Percentiles rank a stretch among this genome's conserved stretches.
Conservation (phyloP, 805 yeast species). For the Candida easanensis region DNA sequence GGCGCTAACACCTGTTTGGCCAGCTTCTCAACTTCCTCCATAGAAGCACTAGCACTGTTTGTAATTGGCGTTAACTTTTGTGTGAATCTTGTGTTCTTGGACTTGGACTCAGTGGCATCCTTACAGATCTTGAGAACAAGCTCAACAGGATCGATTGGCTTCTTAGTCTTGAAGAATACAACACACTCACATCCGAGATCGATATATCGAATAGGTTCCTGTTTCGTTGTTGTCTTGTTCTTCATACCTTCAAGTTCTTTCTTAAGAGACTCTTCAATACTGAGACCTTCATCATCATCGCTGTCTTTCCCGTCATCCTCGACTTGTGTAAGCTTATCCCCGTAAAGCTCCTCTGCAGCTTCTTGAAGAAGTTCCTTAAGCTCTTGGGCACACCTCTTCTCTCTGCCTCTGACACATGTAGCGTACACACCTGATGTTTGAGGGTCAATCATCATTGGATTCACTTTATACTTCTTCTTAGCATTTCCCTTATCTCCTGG, state of each 20-base stretch:
- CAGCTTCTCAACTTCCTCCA: slow-evolving; percentile 62
- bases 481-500: slow-evolving; percentile 5
- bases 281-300: slow-evolving; percentile 37
- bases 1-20: slow-evolving; percentile 60
- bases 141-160: slow-evolving; percentile 74
- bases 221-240: slow-evolving; percentile 32
- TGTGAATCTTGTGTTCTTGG: slow-evolving; percentile 65
- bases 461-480: slow-evolving; percentile 38
- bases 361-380: slow-evolving; percentile 57
- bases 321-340: slow-evolving; percentile 28
- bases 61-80: slow-evolving; percentile 82
- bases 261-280: slow-evolving; percentile 74
- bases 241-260: slow-evolving; percentile 63
- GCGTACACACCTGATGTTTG: slow-evolving; percentile 86
- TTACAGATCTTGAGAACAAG: slow-evolving; percentile 64
- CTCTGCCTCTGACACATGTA: slow-evolving; percentile 82
- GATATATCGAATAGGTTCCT: slow-evolving; percentile 53
- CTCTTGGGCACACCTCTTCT: slow-evolving; percentile 74
- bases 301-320: slow-evolving; percentile 32
- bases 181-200: slow-evolving; percentile 79
- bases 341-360: slow-evolving; percentile 44
- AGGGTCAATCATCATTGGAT: slow-evolving; percentile 66
- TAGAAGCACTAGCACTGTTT: slow-evolving; percentile 66
- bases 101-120: slow-evolving; percentile 48
- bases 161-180: slow-evolving; percentile 75